Evolutionary conservation across 2,329 filamentous ascomycete species (phyloP), one percentile per base, ranked within the genome.

Genomic region (Colletotrichum sp.): DNA sequence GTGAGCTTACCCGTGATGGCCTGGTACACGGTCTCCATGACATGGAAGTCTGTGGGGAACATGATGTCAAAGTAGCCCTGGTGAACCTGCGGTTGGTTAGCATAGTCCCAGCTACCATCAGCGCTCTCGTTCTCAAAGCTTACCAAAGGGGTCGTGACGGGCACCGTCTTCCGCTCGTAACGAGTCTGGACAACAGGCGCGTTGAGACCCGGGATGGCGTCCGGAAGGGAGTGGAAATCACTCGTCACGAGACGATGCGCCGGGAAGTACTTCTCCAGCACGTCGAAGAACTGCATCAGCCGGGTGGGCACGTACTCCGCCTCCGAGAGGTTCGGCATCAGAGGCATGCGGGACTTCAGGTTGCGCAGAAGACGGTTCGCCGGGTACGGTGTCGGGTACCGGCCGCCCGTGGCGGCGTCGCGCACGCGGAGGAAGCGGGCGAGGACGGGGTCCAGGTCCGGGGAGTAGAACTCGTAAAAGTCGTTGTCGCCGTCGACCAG

Each of bases 11-110:
- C 96, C 0, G 97, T 99, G 80, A 99, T 92, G 77, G 95, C 95
- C 72, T 95, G 93, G 86, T 99, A 99, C 80, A 99, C 92, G 80
- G 95, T 93, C 85, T 99, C 96, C 85, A 97, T 94, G 79, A 98
- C 93, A 78, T 91, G 90, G 83, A 99, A 99, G 85, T 99, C 94
- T 13, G 97, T 99, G 1, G 97, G 97, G 87, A 99, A 99, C 83
- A 99, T 93, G 81, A 99, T 98, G 83, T 99, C 98, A 83, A 99
- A 99, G 86, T 98, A 99, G 62, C 97, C 98, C 87, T 99, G 98
- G 84, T 99, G 96, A 64, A 98, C 95, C 95, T 98, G 78, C 55
- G 44, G 9, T 34, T 52, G 7, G 34, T 76, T 34, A 74, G 71
- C 28, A 34, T 72, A 18, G 34, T 60, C 15, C 13, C 36, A 12